Base-by-base conservation (phyloP, 208 protist species). In the Trypanosoma caninum region DNA sequence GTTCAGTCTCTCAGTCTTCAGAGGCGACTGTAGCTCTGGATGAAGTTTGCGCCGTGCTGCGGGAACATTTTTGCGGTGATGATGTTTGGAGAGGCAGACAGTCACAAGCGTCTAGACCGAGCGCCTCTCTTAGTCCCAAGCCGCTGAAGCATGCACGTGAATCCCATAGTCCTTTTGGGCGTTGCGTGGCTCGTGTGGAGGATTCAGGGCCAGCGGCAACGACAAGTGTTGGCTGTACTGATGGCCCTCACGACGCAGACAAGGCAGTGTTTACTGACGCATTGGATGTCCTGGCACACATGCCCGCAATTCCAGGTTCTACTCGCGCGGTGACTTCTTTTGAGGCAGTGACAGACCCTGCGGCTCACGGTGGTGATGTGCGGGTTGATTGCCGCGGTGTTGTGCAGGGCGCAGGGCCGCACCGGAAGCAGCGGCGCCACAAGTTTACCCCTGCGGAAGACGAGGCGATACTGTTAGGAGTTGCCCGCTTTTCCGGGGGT, bases 361-460 rank as follows among this genome's bases (percentile, higher is more conserved):
- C 48, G 10, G 2, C 16, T 38, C 31, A 10, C 16, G 33, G 30
- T 8, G 18, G 41, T 33, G 14, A 44, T 31, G 33, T 31, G 28
- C n/a, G 7, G 34, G 27, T n/a, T n/a, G n/a, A n/a, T n/a, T n/a
- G n/a, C n/a, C n/a, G n/a, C n/a, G n/a, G 44, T 41, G 42, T 18
- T 16, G 13, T 28, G 28, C 16, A 10, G 23, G 8, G 9, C 55
- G n/a, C 14, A n/a, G 35, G 16, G 28, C 37, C 23, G 22, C 55
- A 23, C 25, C 16, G 3, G 14, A 57, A 40, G 28, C 67, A 66
- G 31, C 62, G 53, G 22, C 78, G 82, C 0, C 74, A 80, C n/a
- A 48, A 71, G 33, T 95, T 91, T 51, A 89, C 74, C 7, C 52
- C 48, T 23, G 53, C 69, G 61, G 88, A 95, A 68, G 85, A 95